These are phyloP conservation scores for Neobulgaria alba DNA, from an alignment of 2,329 filamentous ascomycete species.

Conservation along the genomic window DNA sequence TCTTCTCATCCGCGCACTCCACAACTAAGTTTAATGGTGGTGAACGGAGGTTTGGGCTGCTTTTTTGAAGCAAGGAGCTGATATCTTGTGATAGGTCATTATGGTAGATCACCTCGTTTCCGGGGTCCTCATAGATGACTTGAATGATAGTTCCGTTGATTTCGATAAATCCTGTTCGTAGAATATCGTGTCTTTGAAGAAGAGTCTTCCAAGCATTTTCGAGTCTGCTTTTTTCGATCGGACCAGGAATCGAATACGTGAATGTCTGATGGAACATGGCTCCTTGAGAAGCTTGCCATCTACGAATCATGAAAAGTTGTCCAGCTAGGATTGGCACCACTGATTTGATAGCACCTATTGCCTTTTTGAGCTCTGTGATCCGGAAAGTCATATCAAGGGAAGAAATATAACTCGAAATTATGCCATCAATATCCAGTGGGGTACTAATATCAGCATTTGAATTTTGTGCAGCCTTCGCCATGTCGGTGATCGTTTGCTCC, in stretches of 20 bases:
- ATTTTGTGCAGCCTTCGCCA: slow-evolving; percentile 38
- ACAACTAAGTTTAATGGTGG: slow-evolving; percentile 23
- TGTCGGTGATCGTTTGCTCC: slow-evolving; percentile 54
- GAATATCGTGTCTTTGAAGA: slow-evolving; percentile 46
- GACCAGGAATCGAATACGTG: slow-evolving; percentile 42
- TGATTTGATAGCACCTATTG: slow-evolving; percentile 34
- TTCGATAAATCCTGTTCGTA: slow-evolving; percentile 56
- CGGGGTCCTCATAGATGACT: slow-evolving; percentile 39
- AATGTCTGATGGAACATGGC: slow-evolving; percentile 69
- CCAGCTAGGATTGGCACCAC: slow-evolving; percentile 65
- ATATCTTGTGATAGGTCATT: slow-evolving; percentile 6
- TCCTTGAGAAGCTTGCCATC: slow-evolving; percentile 62
- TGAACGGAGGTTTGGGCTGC: slow-evolving; percentile 8
- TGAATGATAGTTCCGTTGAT: slow-evolving; percentile 53
- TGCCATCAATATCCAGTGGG: slow-evolving; percentile 30
- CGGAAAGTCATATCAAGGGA: slow-evolving; percentile 33
- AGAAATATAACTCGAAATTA: slow-evolving; percentile 34
- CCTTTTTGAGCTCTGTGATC: slow-evolving; percentile 34
- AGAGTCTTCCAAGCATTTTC: slow-evolving; percentile 53
- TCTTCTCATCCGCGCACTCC: slow-evolving; percentile 3
- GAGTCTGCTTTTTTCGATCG: slow-evolving; percentile 35
- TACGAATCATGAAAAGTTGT: slow-evolving; percentile 71
- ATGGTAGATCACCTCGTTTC: slow-evolving; percentile 28
- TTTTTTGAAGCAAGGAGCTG: not conserved
- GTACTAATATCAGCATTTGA: slow-evolving; percentile 22